Base-by-base conservation (phyloP, 352 stramenopile species). In the Globisporangium rhizosaccharum region DNA sequence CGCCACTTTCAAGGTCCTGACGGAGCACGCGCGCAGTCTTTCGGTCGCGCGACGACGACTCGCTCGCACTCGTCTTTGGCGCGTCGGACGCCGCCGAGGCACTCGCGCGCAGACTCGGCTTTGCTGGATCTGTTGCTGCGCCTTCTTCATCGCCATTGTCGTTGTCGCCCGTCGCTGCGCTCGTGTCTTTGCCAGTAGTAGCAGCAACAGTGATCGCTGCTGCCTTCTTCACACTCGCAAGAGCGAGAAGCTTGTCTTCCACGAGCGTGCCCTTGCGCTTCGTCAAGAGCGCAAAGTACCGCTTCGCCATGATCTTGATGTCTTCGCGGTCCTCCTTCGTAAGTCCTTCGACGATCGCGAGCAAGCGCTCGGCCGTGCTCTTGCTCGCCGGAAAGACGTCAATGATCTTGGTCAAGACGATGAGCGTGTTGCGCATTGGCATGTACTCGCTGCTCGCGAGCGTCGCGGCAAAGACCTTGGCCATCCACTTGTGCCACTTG, bases 301-400 rank as follows among this genome's bases (percentile, higher is more conserved):
- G 80, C 55, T 87, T 88, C 17, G 87, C 85, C 87, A 96, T 96
- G 50, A 94, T 92, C 72, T 96, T 94, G 44, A 96, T 85, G 59
- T 96, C 87, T 62, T 94, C 84, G 11, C 81, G 78, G 8, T 93
- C 80, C 60, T 96, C 85, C n/a, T 85, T 70, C 25, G 75, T 93
- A 2, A 96, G 65, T 17, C 53, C 66, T 44, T 92, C 76, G 20
- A 93, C 75, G 9, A 88, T 78, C 25, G 65, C 67, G n/a, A 92
- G 56, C 57, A 94, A 62, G 41, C 72, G 66, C 39, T 88, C 78
- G 18, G 79, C 81, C 8, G 76, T 82, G 23, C 68, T 73, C 30
- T 76, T 78, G 14, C 75, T 74, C 33, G 74, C 73, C 2, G 87
- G 87, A 53, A 93, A 96, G 1, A 94, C 85, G 47, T 93, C 85